phyloP scores from a whole-genome alignment of 2,329 filamentous ascomycete genomes.

The Calonectria multiphialidica region DNA sequence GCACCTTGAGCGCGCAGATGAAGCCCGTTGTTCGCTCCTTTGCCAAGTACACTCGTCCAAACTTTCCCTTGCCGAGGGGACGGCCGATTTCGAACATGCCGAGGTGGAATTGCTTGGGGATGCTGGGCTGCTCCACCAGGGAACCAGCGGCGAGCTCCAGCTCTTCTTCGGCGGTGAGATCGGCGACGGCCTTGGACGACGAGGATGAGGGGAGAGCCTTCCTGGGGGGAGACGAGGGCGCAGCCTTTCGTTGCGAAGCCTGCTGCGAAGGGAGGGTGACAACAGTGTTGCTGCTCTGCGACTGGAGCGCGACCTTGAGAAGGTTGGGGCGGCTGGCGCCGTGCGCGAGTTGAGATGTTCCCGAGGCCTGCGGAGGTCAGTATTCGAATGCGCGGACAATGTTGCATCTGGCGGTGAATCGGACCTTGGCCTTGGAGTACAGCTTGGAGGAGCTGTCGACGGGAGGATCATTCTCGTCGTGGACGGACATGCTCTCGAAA shows the following conservation, averaged over 20 bases:
- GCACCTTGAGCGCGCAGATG: conserved; percentile 86
- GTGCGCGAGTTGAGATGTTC: conserved; percentile 59
- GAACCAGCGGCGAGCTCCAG: conserved; percentile 65
- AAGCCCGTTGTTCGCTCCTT: conserved; percentile 83
- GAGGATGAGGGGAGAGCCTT: conserved; percentile 57
- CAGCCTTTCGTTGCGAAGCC: conserved; percentile 62
- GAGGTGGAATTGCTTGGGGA: conserved; percentile 80
- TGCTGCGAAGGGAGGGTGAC: conserved; percentile 79
- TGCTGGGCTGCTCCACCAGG: conserved; percentile 67
- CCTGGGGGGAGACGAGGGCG: conserved; percentile 30
- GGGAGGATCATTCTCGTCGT: conserved; percentile 83
- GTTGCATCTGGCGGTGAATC: conserved; percentile 16
- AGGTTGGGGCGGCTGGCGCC: conserved; percentile 80
- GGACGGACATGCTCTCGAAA: conserved; percentile 90
- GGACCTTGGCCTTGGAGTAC: conserved; percentile 84
- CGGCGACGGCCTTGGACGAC: conserved; percentile 59
- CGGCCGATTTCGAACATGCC: conserved; percentile 96
- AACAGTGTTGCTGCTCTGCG: conserved; percentile 76
- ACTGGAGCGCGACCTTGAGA: conserved; percentile 87
- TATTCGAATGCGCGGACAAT: background rate
- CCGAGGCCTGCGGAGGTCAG: conserved; percentile 55
- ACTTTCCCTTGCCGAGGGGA: conserved; percentile 88
- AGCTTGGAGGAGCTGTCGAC: conserved; percentile 60
- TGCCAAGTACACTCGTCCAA: conserved; percentile 86
- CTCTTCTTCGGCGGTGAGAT: conserved; percentile 61